Base-by-base conservation (phyloP, 2,329 filamentous ascomycete species). In the Botrytis elliptica region DNA sequence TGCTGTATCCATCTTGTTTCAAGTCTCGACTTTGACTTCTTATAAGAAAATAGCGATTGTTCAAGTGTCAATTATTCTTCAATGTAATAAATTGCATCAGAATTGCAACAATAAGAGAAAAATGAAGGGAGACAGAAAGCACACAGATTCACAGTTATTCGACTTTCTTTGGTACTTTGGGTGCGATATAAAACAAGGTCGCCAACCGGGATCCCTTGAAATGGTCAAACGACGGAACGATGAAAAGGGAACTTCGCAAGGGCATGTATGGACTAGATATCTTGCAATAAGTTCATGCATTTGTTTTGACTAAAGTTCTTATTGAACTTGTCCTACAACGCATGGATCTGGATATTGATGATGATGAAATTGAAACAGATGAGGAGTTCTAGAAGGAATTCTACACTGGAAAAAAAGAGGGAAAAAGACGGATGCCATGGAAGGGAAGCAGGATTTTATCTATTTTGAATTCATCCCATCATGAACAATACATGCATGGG, bases 141-240 rank as follows among this genome's bases (percentile, higher is more conserved):
- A 46, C 49, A 36, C 25, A 18, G 40, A 57, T 67, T 14, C 60
- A 71, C n/a, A 46, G 36, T 25, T 29, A 38, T 42, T 38, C 25
- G 18, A 64, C 3, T 52, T 52, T 22, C 12, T 36, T 60, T 46
- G 40, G 14, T 46, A 70, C 14, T 60, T 33, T 33, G 16, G 55
- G 38, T 33, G 42, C 2, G 25, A 72, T 42, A 71, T 71, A 74
- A 74, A 74, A 71, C 72, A 66, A 66, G 46, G 46, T 42, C 49
- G 20, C 49, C 60, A 62, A 62, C 72, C 29, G n/a, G 68, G 71
- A 65, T 67, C 67, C 72, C 72, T 33, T 71, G 72, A 65, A 71
- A 65, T 46, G 70, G 20, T 71, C 67, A 74, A 74, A 74, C 72
- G 65, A 60, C 60, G 67, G 72, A 49, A 66, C 36, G 55, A 52